Evolutionary conservation across 2,329 filamentous ascomycete genomes (phyloP).

Genomic region (Alternaria consortialis): DNA sequence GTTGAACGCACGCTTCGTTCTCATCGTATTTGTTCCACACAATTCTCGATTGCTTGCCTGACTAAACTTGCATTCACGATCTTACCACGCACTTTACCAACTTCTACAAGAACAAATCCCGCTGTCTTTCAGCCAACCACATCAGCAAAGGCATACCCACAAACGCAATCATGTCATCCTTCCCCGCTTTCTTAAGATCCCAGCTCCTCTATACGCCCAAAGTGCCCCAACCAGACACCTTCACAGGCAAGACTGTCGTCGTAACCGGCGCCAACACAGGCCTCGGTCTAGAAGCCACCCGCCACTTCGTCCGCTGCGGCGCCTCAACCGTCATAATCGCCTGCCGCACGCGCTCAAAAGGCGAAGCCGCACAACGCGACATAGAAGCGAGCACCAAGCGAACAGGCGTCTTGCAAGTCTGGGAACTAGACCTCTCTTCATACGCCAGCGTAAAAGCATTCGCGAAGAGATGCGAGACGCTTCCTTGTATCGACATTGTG

Average conservation of each 20-base stretch:
- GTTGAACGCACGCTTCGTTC: not conserved
- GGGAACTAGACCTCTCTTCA: constrained; percentile 54
- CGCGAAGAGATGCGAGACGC: constrained; percentile 29
- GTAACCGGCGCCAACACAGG: constrained; percentile 60
- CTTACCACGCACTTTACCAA: not conserved
- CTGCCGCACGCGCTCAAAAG: constrained; percentile 52
- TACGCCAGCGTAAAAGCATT: constrained; percentile 51
- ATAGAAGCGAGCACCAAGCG: constrained; percentile 48
- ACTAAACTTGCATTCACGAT: not conserved
- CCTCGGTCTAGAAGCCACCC: constrained; percentile 36
- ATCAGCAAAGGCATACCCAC: not conserved
- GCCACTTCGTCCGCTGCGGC: constrained; percentile 51
- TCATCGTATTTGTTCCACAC: not conserved
- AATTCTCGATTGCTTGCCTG: not conserved
- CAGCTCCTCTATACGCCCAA: constrained; percentile 10
- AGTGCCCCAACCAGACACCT: constrained; percentile 3
- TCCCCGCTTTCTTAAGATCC: constrained; percentile 8
- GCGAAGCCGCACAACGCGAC: constrained; percentile 49
- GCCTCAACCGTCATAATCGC: constrained; percentile 54
- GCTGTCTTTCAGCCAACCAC: not conserved
- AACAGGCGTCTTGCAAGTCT: constrained; percentile 52
- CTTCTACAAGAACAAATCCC: no score
- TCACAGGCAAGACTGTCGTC: constrained; percentile 49
- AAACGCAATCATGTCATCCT: constrained; percentile 5
- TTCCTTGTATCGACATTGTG: constrained; percentile 37